Evolutionary conservation across 2,329 filamentous ascomycete genomes (phyloP).

Genomic region (Microcyclospora pomicola): DNA sequence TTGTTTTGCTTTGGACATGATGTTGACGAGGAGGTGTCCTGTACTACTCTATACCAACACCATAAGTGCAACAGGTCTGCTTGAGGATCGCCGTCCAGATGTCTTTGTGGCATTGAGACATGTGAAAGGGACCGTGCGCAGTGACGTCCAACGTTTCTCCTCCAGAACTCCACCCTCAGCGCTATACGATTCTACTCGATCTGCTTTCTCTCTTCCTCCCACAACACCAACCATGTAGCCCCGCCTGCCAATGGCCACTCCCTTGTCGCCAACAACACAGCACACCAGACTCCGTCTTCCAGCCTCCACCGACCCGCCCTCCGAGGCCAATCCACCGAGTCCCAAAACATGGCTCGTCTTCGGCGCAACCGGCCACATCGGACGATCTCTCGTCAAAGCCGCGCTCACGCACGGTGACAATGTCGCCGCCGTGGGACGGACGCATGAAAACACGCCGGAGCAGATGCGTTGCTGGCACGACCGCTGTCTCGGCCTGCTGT

Average conservation of each 20-base stretch:
- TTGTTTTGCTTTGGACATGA: conserved; percentile 24
- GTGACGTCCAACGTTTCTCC: too few species aligned
- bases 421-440: conserved; percentile 74
- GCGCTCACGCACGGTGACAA: conserved; percentile 69
- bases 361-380: conserved; percentile 94
- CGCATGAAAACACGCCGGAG: conserved; percentile 58
- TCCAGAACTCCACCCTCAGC: too few species aligned
- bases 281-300: conserved; percentile 48
- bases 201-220: background rate
- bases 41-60: too few species aligned
- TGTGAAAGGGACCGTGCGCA: too few species aligned
- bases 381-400: conserved; percentile 72
- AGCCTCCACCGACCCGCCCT: conserved; percentile 72
- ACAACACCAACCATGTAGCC: conserved; percentile 1
- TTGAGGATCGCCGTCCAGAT: too few species aligned
- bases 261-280: conserved; percentile 4
- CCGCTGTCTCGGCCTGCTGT: conserved; percentile 67
- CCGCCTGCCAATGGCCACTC: conserved; percentile 6
- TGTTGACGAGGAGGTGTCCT: background rate
- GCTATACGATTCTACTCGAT: too few species aligned
- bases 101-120: too few species aligned
- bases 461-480: conserved; percentile 59
- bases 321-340: conserved; percentile 52
- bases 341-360: conserved; percentile 91
- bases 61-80: too few species aligned